Evolutionary conservation across 768 basidiomycete genomes (phyloP), one percentile per base, ranked within the genome.

Genomic region (Leccinum obscurum): DNA sequence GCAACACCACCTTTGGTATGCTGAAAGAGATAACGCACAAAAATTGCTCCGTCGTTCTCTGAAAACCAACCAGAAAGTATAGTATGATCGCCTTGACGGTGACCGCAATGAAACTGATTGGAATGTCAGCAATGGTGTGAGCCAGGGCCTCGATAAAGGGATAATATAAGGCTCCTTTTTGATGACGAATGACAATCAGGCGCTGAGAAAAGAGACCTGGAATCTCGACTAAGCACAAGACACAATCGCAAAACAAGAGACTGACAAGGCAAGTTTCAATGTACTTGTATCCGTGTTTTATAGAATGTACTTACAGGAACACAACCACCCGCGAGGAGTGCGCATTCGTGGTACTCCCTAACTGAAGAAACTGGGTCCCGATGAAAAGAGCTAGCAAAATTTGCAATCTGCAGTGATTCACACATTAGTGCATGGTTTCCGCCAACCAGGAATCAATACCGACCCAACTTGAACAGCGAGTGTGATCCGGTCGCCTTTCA

Each of bases 271-370:
- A 55, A 32, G 10, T 35, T 13, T 65, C 26, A 66, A 9, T 48
- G 2, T 15, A 3, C 17, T 20, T 56, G 24, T n/a, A 51, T 32
- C 3, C 1, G n/a, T 17, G 22, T 15, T 26, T 30, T 7, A 11
- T 3, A 13, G 22, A 17, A 37, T 17, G 44, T 35, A 74, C 83
- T 35, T 70, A 87, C 82, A 92, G 90, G 81, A 93, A 76, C 24
- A 88, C 79, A 74, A 91, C 87, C 44, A 89, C 90, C 20, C 91
- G 83, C n/a, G 87, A 85, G 57, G 64, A 68, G 56, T 62, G 70
- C 14, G 58, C 55, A 17, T 49, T 54, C 3, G 83, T 82, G 34
- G 66, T 70, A 44, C 67, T 63, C 0, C 75, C 64, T 26, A 79
- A 58, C 9, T 72, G 69, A 61, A 78, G 77, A 73, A 81, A 85